A percentile compares a stretch with the other conserved stretches of the same genome.
Conservation (phyloP, 805 yeast species). For the Pichia paraexigua region DNA sequence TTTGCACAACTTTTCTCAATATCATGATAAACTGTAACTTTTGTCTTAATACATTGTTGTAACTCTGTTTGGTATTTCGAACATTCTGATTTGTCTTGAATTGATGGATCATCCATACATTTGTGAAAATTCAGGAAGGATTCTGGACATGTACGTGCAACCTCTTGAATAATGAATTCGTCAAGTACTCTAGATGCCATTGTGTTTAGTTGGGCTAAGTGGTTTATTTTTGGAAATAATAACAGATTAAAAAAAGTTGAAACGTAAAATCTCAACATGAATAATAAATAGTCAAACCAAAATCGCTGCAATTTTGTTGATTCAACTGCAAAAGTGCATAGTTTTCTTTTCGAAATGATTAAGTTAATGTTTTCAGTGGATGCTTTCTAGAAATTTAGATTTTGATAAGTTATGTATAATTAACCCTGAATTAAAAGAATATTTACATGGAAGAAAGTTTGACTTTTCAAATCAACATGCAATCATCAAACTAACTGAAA, state of each 20-base stretch:
- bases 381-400: slow-evolving; percentile 4
- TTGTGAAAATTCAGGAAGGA: slow-evolving; percentile 65
- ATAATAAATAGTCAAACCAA: not conserved
- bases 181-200: slow-evolving; percentile 47
- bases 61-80: slow-evolving; percentile 46
- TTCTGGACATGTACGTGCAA: slow-evolving; percentile 68
- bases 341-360: not conserved
- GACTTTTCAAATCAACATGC: slow-evolving; percentile 20
- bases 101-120: slow-evolving; percentile 53
- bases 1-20: slow-evolving; percentile 57
- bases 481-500: slow-evolving; percentile 15
- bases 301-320: not conserved
- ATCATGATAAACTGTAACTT: slow-evolving; percentile 64
- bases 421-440: slow-evolving; percentile 15
- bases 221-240: no score
- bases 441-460: slow-evolving; percentile 10
- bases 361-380: not conserved
- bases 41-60: slow-evolving; percentile 51
- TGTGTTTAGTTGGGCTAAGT: not conserved
- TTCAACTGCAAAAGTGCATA: not conserved
- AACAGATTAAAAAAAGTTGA: not conserved
- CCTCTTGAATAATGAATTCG: slow-evolving; percentile 70
- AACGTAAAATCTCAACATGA: not conserved
- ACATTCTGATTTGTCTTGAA: slow-evolving; percentile 42
- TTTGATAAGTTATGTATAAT: not conserved